Conservation (phyloP, 441 rosid genomes). For the Dalechampia spathulata region DNA sequence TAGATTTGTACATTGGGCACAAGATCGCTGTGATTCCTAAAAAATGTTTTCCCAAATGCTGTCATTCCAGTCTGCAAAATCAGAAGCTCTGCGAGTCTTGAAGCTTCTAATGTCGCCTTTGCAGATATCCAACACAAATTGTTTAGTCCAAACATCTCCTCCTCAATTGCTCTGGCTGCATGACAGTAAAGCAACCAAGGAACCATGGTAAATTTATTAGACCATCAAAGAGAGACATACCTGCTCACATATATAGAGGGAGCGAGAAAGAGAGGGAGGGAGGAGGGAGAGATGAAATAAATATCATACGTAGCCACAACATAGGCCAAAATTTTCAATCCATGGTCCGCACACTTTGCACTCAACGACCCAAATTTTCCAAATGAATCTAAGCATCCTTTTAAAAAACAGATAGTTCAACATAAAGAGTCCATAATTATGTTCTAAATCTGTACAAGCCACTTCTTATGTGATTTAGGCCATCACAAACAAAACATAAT, state of each 20-base stretch:
- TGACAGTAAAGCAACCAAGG: constrained; percentile 17
- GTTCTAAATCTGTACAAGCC: not conserved
- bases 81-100: constrained; percentile 73
- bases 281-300: too few relatives aligned
- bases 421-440: not conserved
- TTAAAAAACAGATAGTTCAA: not conserved
- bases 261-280: not conserved
- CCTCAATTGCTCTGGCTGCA: constrained; percentile 90
- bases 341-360: too few relatives aligned
- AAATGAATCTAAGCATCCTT: not conserved
- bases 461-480: too few relatives aligned
- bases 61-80: constrained; percentile 98
- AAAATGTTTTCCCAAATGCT: constrained; percentile 88
- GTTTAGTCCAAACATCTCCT: constrained; percentile 85
- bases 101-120: constrained; percentile 88
- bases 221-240: not conserved
- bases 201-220: constrained; percentile 14
- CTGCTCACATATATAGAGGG: too few relatives aligned
- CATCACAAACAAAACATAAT: not conserved
- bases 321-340: too few relatives aligned
- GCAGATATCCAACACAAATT: constrained; percentile 93
- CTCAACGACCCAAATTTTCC: too few relatives aligned
- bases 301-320: too few relatives aligned
- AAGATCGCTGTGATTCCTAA: constrained; percentile 79
- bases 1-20: constrained; percentile 60